phyloP scores from a whole-genome alignment of 768 basidiomycete species.

The Tephrocybe sp. region DNA sequence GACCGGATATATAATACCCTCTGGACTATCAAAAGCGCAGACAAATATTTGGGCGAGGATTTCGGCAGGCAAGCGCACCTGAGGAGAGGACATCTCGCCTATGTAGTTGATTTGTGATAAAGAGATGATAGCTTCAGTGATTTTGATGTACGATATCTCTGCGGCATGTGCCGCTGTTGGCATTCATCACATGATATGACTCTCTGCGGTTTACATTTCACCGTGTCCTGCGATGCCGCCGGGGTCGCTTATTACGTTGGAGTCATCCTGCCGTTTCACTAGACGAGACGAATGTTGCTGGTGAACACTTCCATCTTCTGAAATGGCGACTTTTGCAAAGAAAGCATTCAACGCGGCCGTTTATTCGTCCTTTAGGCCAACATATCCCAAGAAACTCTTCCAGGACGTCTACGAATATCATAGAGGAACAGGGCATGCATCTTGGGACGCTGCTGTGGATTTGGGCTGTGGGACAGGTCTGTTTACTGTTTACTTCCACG shows the following conservation, averaged over 20 bases:
- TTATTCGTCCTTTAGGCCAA: slow-evolving; percentile 71
- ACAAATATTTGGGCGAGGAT: background rate
- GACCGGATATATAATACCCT: background rate
- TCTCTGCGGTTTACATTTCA: no score
- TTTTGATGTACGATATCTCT: background rate
- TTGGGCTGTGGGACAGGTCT: slow-evolving; percentile 77
- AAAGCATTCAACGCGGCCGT: slow-evolving; percentile 60
- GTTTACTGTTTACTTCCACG: background rate
- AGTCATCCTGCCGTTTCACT: no score
- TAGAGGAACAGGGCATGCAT: slow-evolving; percentile 17
- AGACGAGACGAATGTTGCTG: no score
- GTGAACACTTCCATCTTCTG: background rate
- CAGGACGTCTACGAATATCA: slow-evolving; percentile 65
- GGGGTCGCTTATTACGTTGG: no score
- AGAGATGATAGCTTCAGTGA: background rate
- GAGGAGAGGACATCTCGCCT: background rate
- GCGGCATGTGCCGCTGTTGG: no score
- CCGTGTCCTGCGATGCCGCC: no score
- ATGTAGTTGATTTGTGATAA: no score
- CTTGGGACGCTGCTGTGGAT: slow-evolving; percentile 65
- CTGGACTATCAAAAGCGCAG: background rate
- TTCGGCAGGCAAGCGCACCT: background rate
- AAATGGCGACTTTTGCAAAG: slow-evolving; percentile 78
- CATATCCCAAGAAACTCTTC: slow-evolving; percentile 66
- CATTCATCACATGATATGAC: no score